Evolutionary conservation across 2,329 filamentous ascomycete genomes (phyloP).

Genomic region (Clarireedia homoeocarpa): DNA sequence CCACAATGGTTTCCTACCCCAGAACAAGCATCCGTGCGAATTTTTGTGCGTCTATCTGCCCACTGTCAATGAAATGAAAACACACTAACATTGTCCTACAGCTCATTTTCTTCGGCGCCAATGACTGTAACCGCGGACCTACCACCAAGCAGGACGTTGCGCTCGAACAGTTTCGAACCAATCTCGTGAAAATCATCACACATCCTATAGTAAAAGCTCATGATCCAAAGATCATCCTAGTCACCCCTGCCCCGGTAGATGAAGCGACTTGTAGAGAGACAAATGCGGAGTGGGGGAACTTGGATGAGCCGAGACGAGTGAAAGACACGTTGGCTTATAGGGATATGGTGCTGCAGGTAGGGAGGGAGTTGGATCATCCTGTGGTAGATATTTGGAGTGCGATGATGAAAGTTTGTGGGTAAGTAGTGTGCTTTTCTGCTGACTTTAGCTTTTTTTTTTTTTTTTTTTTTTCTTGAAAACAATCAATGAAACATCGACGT

Average conservation of each 20-base stretch:
- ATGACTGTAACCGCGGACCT: slow-evolving; percentile 65
- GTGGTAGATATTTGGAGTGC: slow-evolving; percentile 73
- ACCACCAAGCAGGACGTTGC: slow-evolving; percentile 64
- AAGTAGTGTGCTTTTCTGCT: background rate
- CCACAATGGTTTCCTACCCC: slow-evolving; percentile 17
- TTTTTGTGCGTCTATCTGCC: slow-evolving; percentile 32
- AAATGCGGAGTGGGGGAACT: slow-evolving; percentile 32
- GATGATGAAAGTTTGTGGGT: slow-evolving; percentile 53
- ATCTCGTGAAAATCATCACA: slow-evolving; percentile 61
- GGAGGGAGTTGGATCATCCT: slow-evolving; percentile 35
- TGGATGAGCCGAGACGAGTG: slow-evolving; percentile 31
- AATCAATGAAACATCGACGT: no score
- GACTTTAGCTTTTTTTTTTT: no score
- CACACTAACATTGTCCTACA: background rate
- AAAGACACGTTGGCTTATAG: slow-evolving; percentile 51
- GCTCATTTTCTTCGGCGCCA: slow-evolving; percentile 73
- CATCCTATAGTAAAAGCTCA: slow-evolving; percentile 65
- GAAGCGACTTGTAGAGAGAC: slow-evolving; percentile 48
- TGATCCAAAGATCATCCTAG: slow-evolving; percentile 61
- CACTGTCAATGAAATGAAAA: background rate
- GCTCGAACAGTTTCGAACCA: slow-evolving; percentile 62
- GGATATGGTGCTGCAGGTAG: slow-evolving; percentile 52
- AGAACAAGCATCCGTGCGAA: slow-evolving; percentile 26
- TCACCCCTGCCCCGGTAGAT: slow-evolving; percentile 79
- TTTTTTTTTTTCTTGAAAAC: no score